Percentiles rank a stretch among this genome's conserved stretches.
Evolutionary conservation across 805 yeast genomes (phyloP).

Genomic region (Cyberlindnera meyerae): DNA sequence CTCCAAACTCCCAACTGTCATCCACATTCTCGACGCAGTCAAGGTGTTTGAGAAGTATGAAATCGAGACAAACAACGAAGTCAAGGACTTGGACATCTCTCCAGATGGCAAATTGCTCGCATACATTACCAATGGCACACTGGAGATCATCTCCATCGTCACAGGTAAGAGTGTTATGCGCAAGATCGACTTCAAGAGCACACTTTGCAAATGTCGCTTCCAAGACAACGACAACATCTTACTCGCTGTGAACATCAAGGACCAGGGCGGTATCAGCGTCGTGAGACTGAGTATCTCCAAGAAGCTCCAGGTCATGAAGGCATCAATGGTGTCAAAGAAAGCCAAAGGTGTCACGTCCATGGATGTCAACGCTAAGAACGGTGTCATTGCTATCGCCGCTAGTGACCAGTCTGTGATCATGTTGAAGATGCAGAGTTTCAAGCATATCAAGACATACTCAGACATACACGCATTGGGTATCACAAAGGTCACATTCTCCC

Average conservation of each 20-base stretch:
- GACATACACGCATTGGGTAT: constrained; percentile 67
- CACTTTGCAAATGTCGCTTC: constrained; percentile 33
- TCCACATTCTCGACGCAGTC: constrained; percentile 58
- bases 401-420: constrained; percentile 55
- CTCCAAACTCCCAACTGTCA: constrained; percentile 59
- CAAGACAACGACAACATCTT: constrained; percentile 22
- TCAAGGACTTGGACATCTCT: constrained; percentile 63
- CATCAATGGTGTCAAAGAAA: constrained; percentile 19
- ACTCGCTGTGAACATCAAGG: constrained; percentile 11
- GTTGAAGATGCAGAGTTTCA: constrained; percentile 41
- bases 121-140: constrained; percentile 53
- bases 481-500: constrained; percentile 65
- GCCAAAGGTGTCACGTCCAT: constrained; percentile 41
- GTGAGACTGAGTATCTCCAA: constrained; percentile 15
- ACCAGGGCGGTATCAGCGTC: constrained; percentile 16
- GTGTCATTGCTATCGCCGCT: constrained; percentile 39
- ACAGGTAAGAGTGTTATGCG: constrained; percentile 34
- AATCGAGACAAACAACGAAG: constrained; percentile 52
- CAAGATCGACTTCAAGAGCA: constrained; percentile 30
- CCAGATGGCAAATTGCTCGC: constrained; percentile 67
- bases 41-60: constrained; percentile 52
- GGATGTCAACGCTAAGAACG: constrained; percentile 35
- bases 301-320: constrained; percentile 17
- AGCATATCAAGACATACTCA: constrained; percentile 47
- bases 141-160: constrained; percentile 40